phyloP scores from a whole-genome alignment of 2,329 filamentous ascomycete genomes.

The Fusarium agapanthi region DNA sequence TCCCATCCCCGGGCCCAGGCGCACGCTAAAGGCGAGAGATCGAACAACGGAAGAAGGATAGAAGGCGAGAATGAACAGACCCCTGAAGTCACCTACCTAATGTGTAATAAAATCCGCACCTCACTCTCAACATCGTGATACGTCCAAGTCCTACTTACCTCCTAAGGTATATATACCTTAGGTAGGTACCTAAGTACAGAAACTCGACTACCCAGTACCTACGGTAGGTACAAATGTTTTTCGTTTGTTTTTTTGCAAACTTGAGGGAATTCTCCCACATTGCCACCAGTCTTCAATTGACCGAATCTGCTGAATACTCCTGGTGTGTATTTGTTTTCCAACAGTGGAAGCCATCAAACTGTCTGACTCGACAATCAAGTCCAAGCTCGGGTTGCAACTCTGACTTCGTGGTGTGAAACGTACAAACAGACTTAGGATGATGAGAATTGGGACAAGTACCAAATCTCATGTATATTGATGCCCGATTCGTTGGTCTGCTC shows the following conservation, averaged over 20 bases:
- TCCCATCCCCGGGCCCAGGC: constrained; percentile 7
- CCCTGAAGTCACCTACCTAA: constrained; percentile 7
- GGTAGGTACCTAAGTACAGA: background rate
- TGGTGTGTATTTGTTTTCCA: background rate
- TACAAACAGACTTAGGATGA: background rate
- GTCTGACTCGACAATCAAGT: background rate
- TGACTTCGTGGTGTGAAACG: background rate
- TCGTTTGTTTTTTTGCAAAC: too few relatives aligned
- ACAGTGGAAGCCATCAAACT: background rate
- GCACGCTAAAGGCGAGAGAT: constrained; percentile 16
- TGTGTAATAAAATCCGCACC: background rate
- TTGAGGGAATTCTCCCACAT: too few relatives aligned
- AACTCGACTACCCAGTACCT: background rate
- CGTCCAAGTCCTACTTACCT: background rate
- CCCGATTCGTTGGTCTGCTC: background rate
- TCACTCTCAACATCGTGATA: background rate
- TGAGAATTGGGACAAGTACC: background rate
- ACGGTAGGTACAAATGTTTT: background rate
- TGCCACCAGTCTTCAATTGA: background rate
- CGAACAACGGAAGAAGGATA: constrained; percentile 6
- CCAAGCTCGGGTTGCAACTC: constrained; percentile 7
- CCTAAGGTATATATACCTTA: too few relatives aligned
- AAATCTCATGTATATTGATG: background rate
- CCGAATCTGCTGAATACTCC: background rate
- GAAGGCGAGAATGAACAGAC: constrained; percentile 5